Conservation (phyloP, 2,329 filamentous ascomycete genomes). For the Fusarium tupiense region DNA sequence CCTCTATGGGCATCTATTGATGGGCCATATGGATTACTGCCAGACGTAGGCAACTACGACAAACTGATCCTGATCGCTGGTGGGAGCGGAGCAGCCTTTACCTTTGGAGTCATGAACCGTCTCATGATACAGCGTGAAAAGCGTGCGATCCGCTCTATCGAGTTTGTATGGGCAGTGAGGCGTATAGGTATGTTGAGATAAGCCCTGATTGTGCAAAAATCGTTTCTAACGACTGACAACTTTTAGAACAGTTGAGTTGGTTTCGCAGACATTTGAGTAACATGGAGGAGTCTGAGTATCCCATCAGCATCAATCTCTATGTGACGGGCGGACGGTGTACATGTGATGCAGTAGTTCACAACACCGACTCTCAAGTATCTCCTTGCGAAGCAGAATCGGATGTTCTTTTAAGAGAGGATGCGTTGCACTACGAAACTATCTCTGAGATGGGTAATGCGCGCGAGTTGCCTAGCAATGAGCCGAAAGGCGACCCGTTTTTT, state of each 20-base stretch:
- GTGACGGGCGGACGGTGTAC: neutral
- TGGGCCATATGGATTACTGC: conserved; percentile 63
- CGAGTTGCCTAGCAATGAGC: neutral
- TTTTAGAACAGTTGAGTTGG: neutral
- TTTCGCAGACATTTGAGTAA: neutral
- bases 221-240: fast-evolving
- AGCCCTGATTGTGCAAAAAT: fast-evolving
- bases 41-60: conserved; percentile 50
- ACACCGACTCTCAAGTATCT: fast-evolving
- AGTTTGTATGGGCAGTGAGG: conserved; percentile 31
- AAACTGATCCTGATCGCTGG: conserved; percentile 39
- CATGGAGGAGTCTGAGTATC: fast-evolving
- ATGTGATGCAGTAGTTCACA: too few species aligned
- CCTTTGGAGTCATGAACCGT: conserved; percentile 30
- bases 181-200: neutral
- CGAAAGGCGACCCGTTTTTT: neutral
- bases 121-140: conserved; percentile 2
- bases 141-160: neutral
- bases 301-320: neutral
- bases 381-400: neutral
- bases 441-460: neutral
- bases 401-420: neutral
- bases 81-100: conserved; percentile 40
- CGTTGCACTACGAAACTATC: neutral
- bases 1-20: conserved; percentile 59